Evolutionary conservation across 2,329 filamentous ascomycete species (phyloP).

Genomic region (Aspergillus sergii): DNA sequence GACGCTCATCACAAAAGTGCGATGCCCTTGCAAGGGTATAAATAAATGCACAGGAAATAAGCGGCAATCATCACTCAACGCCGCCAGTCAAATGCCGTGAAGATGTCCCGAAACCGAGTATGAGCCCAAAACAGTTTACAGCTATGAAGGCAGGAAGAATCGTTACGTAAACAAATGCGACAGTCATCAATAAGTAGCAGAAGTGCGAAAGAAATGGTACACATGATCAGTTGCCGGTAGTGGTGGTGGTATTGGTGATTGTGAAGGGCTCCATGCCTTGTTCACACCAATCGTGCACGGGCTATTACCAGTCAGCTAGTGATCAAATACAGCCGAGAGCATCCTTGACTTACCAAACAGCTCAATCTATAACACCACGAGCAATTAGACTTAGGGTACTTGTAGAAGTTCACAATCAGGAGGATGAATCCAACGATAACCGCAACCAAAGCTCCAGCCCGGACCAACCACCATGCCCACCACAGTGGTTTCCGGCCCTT

Average conservation of each 20-base stretch:
- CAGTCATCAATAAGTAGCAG: neutral
- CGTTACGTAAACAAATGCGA: neutral
- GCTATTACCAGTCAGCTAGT: constrained; percentile 29
- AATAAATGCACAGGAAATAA: neutral
- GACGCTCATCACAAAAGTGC: neutral
- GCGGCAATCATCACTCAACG: neutral
- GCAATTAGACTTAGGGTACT: constrained; percentile 69
- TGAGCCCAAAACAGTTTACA: neutral
- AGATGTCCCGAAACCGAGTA: neutral
- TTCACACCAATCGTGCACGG: constrained; percentile 50
- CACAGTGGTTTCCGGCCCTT: constrained; percentile 88
- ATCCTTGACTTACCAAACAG: constrained; percentile 72
- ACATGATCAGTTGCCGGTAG: constrained; percentile 1
- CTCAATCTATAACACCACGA: constrained; percentile 94
- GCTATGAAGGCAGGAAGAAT: neutral
- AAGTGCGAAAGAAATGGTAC: neutral
- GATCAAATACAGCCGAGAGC: neutral
- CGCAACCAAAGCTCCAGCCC: constrained; percentile 75
- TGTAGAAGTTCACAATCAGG: constrained; percentile 89
- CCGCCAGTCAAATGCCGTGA: neutral
- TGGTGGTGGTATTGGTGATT: constrained; percentile 6
- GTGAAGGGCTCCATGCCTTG: constrained; percentile 29
- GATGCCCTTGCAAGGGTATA: neutral
- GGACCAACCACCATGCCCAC: constrained; percentile 96
- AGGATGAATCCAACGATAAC: constrained; percentile 84